Evolutionary conservation across 2,329 filamentous ascomycete species (phyloP).

Genomic region (Aschersonia sp.): DNA sequence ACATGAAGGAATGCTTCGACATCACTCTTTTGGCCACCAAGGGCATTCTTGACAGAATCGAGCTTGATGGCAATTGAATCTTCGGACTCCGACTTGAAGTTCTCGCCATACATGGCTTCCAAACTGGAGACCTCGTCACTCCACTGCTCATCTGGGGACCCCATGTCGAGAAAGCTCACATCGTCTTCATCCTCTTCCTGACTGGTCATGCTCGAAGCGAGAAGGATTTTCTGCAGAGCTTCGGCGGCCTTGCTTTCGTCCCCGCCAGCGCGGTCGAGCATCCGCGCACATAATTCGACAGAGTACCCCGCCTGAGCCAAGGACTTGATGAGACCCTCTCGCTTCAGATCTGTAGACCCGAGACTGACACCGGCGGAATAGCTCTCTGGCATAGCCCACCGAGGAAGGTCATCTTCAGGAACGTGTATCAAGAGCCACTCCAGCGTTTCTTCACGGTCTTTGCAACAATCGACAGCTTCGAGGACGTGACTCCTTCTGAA

Average conservation of each 20-base stretch:
- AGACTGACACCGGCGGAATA: conserved; percentile 86
- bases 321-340: conserved; percentile 70
- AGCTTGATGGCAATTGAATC: conserved; percentile 59
- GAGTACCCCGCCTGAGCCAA: conserved; percentile 76
- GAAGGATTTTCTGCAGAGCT: conserved; percentile 48
- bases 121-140: conserved; percentile 72
- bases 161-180: conserved; percentile 30
- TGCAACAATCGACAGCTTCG: conserved; percentile 77
- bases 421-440: conserved; percentile 97
- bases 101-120: conserved; percentile 72
- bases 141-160: conserved; percentile 54
- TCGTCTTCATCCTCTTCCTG: conserved; percentile 9
- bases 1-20: conserved; percentile 48
- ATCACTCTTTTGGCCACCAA: conserved; percentile 31
- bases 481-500: conserved; percentile 84
- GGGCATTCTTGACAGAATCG: conserved; percentile 36
- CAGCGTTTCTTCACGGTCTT: conserved; percentile 79
- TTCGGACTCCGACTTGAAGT: conserved; percentile 45
- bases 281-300: conserved; percentile 64
- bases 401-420: conserved; percentile 88
- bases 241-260: conserved; percentile 70
- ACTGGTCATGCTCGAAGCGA: conserved; percentile 8
- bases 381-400: conserved; percentile 80
- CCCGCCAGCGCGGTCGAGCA: conserved; percentile 53
- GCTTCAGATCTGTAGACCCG: conserved; percentile 64